These are phyloP conservation scores for Pythium rhizo-oryzae DNA, from an alignment of 352 stramenopile genomes.

Conservation along the genomic window DNA sequence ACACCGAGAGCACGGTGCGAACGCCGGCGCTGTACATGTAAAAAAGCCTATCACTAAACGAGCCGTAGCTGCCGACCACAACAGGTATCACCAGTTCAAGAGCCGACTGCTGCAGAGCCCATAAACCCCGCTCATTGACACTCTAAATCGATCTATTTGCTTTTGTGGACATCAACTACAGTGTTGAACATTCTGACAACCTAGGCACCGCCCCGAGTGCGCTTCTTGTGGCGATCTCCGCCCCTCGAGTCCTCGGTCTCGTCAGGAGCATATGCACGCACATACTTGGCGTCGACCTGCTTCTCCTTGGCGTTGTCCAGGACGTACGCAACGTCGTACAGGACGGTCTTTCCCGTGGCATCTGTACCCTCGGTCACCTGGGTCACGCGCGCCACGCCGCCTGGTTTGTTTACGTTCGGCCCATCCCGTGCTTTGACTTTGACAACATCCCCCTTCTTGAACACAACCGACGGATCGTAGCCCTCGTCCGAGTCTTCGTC, in stretches of 20 bases:
- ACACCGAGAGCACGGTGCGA: background rate
- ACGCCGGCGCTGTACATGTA: background rate
- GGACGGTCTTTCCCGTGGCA: conserved; percentile 24
- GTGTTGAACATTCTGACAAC: too few species aligned
- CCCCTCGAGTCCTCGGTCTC: background rate
- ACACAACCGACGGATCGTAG: conserved; percentile 34
- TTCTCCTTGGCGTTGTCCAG: conserved; percentile 62
- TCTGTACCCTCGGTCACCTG: conserved; percentile 37
- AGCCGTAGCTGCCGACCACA: too few species aligned
- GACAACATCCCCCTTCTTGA: conserved; percentile 57
- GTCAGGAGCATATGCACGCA: conserved; percentile 36
- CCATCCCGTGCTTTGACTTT: conserved; percentile 57
- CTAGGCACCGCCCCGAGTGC: background rate
- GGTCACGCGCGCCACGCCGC: conserved; percentile 63
- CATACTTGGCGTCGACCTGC: conserved; percentile 53
- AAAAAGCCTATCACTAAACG: background rate
- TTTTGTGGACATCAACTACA: background rate
- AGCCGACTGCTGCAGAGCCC: too few species aligned
- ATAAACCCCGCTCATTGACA: background rate
- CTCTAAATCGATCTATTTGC: background rate
- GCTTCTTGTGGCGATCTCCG: conserved; percentile 15
- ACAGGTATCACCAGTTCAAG: too few species aligned
- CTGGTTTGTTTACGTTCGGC: conserved; percentile 68
- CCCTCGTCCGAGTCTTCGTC: conserved; percentile 45
- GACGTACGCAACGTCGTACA: conserved; percentile 75